A percentile compares a stretch with the other conserved stretches of the same genome.
phyloP scores from a whole-genome alignment of 768 basidiomycete species.

The Psilocybe sp. region DNA sequence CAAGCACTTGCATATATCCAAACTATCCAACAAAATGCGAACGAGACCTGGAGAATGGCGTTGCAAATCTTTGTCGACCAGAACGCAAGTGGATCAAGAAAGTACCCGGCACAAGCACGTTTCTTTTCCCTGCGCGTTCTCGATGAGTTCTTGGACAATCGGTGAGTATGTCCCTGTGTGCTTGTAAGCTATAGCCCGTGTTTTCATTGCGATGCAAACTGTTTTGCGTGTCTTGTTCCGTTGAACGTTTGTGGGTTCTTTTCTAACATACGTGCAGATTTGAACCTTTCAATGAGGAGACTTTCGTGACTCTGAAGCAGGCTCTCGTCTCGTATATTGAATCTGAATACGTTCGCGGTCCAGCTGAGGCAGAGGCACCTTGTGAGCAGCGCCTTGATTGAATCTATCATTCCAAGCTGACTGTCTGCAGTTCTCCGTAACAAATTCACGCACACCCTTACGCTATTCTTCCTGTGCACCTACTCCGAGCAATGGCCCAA shows the following conservation, averaged over 20 bases:
- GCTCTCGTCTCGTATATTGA: constrained; percentile 80
- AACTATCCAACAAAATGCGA: constrained; percentile 71
- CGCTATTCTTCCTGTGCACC: constrained; percentile 83
- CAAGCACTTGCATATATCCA: constrained; percentile 85
- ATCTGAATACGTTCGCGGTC: constrained; percentile 83
- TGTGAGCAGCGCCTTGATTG: constrained; percentile 52
- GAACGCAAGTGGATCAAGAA: constrained; percentile 57
- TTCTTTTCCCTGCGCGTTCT: constrained; percentile 80
- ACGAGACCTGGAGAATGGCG: constrained; percentile 78
- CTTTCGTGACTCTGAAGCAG: constrained; percentile 71
- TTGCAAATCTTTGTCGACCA: constrained; percentile 69
- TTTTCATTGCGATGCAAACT: too few species aligned
- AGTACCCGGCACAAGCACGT: constrained; percentile 68
- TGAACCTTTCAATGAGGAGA: constrained; percentile 65
- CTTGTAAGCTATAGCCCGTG: too few species aligned
- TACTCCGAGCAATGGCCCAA: constrained; percentile 85
- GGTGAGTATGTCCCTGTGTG: constrained; percentile 45
- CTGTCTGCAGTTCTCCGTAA: constrained; percentile 74
- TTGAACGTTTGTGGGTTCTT: neutral
- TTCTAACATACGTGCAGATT: constrained; percentile 36
- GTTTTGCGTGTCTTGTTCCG: neutral
- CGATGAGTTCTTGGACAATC: constrained; percentile 80
- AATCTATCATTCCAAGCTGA: constrained; percentile 3
- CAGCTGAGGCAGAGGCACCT: constrained; percentile 75
- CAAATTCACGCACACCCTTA: constrained; percentile 90